A percentile compares a stretch with the other conserved stretches of the same genome.
Conservation (phyloP, 225 moss, liverwort and hornwort species). For the Polytrichum commune region DNA sequence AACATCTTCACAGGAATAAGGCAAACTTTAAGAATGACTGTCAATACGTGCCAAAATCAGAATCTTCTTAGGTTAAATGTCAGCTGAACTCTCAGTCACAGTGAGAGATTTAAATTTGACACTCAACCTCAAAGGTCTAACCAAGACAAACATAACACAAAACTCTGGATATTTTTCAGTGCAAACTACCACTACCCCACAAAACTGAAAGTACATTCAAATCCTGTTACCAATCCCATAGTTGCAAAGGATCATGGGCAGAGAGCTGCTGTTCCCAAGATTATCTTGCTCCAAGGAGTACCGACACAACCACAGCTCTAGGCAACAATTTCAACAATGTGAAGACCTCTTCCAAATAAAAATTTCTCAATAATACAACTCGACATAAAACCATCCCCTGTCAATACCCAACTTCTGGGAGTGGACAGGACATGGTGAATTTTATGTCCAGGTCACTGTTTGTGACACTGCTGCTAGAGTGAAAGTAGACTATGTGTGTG, state of each 20-base stretch:
- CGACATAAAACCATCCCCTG: slow-evolving; percentile 10
- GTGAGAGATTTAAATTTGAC: too few species aligned
- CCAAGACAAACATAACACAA: not conserved
- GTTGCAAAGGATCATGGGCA: not conserved
- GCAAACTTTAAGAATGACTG: too few species aligned
- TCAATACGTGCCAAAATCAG: too few species aligned
- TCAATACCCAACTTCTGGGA: slow-evolving; percentile 15
- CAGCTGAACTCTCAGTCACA: too few species aligned
- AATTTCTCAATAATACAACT: slow-evolving; percentile 22
- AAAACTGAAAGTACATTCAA: not conserved
- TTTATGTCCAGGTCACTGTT: slow-evolving; percentile 25
- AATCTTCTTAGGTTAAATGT: too few species aligned
- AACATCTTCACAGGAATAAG: too few species aligned
- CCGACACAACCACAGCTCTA: not conserved
- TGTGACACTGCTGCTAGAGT: slow-evolving; percentile 30
- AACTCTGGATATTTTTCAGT: not conserved
- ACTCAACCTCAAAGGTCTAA: slow-evolving; percentile 1
- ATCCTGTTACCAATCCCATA: too few species aligned
- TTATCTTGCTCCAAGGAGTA: not conserved
- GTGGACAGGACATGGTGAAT: slow-evolving; percentile 14
- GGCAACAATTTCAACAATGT: not conserved
- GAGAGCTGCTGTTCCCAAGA: not conserved
- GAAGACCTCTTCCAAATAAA: slow-evolving; percentile 15
- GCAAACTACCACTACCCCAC: not conserved
- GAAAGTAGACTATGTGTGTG: slow-evolving; percentile 59